Conservation (phyloP, 106 monocot species). For the Triglochin maritima region DNA sequence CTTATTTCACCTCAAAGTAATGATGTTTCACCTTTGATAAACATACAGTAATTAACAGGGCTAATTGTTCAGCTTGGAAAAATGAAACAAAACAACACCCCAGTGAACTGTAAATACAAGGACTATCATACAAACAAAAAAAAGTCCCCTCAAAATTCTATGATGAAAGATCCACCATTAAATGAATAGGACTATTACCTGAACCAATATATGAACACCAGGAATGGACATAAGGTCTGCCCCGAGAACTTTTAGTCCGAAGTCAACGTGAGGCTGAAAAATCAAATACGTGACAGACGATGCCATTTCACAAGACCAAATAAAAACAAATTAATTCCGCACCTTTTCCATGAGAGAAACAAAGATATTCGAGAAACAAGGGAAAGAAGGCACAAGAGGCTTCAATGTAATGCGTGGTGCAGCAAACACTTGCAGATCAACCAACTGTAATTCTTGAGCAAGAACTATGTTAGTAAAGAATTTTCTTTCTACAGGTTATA, state of each 20-base stretch:
- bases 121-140: too few species aligned
- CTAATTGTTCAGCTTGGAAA: too few species aligned
- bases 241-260: conserved; percentile 46
- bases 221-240: conserved; percentile 54
- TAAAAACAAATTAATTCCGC: not conserved
- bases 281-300: not conserved
- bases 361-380: conserved; percentile 42
- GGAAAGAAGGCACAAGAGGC: conserved; percentile 46
- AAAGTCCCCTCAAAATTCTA: too few species aligned
- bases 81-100: too few species aligned
- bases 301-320: too few species aligned
- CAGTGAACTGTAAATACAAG: too few species aligned
- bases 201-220: conserved; percentile 38
- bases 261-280: conserved; percentile 56
- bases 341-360: conserved; percentile 66
- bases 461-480: not conserved
- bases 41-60: too few species aligned
- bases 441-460: conserved; percentile 23
- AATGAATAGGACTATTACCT: conserved; percentile 14
- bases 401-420: conserved; percentile 42
- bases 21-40: too few species aligned
- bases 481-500: not conserved
- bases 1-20: too few species aligned
- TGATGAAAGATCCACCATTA: too few species aligned
- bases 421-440: conserved; percentile 55